A percentile compares a stretch with the other conserved stretches of the same genome.
phyloP scores from a whole-genome alignment of 306 rosid genomes.

The Cicer yamashitae region DNA sequence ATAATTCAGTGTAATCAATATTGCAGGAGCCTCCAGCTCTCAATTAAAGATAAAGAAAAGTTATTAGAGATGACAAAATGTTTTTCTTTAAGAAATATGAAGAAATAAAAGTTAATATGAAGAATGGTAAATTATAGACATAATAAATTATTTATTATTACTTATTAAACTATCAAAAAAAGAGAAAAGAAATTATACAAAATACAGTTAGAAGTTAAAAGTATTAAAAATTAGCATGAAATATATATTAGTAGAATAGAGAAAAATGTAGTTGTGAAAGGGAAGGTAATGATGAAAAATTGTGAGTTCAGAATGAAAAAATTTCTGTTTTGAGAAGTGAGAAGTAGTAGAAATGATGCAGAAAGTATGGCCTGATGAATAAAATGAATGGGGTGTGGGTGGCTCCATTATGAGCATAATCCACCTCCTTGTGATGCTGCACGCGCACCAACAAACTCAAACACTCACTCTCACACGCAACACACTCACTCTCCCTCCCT shows the following conservation, averaged over 20 bases:
- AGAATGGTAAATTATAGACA: not conserved
- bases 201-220: no score
- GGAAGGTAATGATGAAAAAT: constrained; percentile 61
- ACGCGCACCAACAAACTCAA: constrained; percentile 92
- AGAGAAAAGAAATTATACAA: no score
- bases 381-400: constrained; percentile 82
- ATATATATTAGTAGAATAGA: not conserved
- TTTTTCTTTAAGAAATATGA: no score
- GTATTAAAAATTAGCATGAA: not conserved
- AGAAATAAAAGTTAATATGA: not conserved
- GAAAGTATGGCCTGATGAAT: constrained; percentile 78
- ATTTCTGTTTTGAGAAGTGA: constrained; percentile 55
- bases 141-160: not conserved
- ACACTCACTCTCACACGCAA: constrained; percentile 56
- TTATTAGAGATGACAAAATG: no score
- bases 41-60: not conserved
- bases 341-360: constrained; percentile 69
- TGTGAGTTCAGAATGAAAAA: constrained; percentile 73
- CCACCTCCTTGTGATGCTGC: constrained; percentile 72
- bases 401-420: constrained; percentile 61
- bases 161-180: no score
- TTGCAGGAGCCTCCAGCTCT: constrained; percentile 49
- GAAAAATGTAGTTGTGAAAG: constrained; percentile 4
- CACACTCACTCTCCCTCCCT: constrained; percentile 23
- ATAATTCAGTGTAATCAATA: constrained; percentile 55